These are phyloP conservation scores for Asclepias syriaca DNA, from an alignment of 257 asterid genomes.

Conservation along the genomic window DNA sequence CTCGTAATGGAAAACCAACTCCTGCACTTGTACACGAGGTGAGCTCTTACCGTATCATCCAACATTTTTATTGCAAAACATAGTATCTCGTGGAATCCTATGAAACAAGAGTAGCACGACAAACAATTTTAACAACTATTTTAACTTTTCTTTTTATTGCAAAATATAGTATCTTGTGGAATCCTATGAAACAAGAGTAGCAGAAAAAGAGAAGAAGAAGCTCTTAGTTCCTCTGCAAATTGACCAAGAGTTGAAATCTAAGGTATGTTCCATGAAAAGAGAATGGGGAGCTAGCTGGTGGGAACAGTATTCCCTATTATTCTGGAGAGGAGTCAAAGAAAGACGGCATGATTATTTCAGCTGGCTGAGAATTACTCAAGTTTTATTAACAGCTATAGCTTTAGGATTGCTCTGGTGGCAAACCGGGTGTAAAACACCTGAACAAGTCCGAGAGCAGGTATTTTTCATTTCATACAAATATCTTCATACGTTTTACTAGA, in stretches of 20 bases:
- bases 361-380: slow-evolving; percentile 90
- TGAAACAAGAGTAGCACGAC: no score
- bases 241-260: slow-evolving; percentile 53
- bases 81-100: no score
- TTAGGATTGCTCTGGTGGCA: slow-evolving; percentile 96
- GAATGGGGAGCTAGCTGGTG: slow-evolving; percentile 96
- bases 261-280: slow-evolving; percentile 42
- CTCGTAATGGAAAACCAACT: slow-evolving; percentile 50
- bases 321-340: slow-evolving; percentile 79
- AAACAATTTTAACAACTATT: no score
- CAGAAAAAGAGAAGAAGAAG: slow-evolving; percentile 64
- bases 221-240: slow-evolving; percentile 43
- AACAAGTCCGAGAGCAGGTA: slow-evolving; percentile 83
- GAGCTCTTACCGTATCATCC: background rate
- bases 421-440: slow-evolving; percentile 54
- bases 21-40: slow-evolving; percentile 65
- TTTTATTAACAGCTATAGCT: slow-evolving; percentile 76
- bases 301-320: slow-evolving; percentile 72
- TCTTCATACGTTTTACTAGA: background rate
- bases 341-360: slow-evolving; percentile 83
- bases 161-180: slow-evolving; percentile 69
- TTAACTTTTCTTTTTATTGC: no score
- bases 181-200: slow-evolving; percentile 64
- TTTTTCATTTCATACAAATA: no score
- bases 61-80: no score